These are phyloP conservation scores for Arachis monticola DNA, from an alignment of 331 rosid genomes.

Conservation along the genomic window DNA sequence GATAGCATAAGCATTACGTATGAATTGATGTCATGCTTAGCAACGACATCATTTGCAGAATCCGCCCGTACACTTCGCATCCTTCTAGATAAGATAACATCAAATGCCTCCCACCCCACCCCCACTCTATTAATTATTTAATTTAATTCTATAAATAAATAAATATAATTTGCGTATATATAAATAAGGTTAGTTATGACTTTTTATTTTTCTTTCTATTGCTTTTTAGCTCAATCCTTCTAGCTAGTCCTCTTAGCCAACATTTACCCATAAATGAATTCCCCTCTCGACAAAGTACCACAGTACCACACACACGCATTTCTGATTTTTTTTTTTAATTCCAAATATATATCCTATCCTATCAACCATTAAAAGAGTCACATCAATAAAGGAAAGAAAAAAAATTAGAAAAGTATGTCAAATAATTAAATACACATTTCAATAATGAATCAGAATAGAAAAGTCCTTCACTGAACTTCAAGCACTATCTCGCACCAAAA, in stretches of 20 bases:
- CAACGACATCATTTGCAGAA: not conserved
- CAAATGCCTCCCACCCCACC: too few species aligned
- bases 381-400: too few species aligned
- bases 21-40: constrained; percentile 61
- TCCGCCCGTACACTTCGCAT: not conserved
- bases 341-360: not conserved
- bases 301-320: not conserved
- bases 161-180: too few species aligned
- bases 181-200: too few species aligned
- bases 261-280: constrained; percentile 13
- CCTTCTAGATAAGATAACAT: too few species aligned
- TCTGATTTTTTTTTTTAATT: constrained; percentile 11
- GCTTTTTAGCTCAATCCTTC: not conserved
- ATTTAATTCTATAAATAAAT: too few species aligned
- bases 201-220: not conserved
- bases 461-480: constrained; percentile 23
- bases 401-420: not conserved
- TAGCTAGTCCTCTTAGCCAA: not conserved
- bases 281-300: constrained; percentile 6
- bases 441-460: not conserved
- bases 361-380: not conserved
- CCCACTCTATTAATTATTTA: too few species aligned
- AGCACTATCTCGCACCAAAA: constrained; percentile 2
- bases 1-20: constrained; percentile 72
- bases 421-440: not conserved